Evolutionary conservation across 2,329 filamentous ascomycete genomes (phyloP), one percentile per base, ranked within the genome.

Genomic region (Microdochium trichocladiopsis): DNA sequence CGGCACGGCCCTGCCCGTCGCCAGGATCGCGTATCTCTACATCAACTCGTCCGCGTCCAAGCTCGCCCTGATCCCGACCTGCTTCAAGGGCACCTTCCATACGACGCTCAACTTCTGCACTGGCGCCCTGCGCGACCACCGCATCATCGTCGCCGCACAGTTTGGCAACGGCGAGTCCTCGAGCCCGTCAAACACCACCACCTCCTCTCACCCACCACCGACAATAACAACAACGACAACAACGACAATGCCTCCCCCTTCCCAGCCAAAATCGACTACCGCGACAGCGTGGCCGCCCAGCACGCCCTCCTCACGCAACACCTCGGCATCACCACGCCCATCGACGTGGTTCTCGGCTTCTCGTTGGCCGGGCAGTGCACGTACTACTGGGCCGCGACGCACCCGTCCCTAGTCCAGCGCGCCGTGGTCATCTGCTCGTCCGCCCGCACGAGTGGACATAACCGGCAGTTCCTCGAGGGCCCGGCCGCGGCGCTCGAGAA

Each of bases 1-100:
- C 48, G 69, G 67, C n/a, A 66, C 57, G 4, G 57, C 68, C 22
- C 60, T 68, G 12, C 48, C 33, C 33, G 14, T 62, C 6, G 61
- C 67, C 36, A 60, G 57, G n/a, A 49, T 65, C 16, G 61, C 64
- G 3, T 65, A 62, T 51, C 55, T 60, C 4, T 60, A 64, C 43
- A 48, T 62, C 10, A 63, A 62, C 53, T 53, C 52, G 4, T n/a
- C 33, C 33, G 14, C 45, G 49, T 72, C 50, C 63, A 75, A 73
- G 48, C 63, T 60, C n/a, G 71, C 72, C 16, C 61, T 82, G 14
- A 71, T 83, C 12, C 72, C 75, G 23, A 82, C 78, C 2, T 83
- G 79, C 61, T 83, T 78, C 60, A 71, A 73, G 4, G 79, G 79
- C 22, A 68, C 69, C 9, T 70, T 83, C 18, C 69, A 72, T 25